Evolutionary conservation across 305 asterid genomes (phyloP), one percentile per base, ranked within the genome.

Genomic region (Fraxinus paxiana): DNA sequence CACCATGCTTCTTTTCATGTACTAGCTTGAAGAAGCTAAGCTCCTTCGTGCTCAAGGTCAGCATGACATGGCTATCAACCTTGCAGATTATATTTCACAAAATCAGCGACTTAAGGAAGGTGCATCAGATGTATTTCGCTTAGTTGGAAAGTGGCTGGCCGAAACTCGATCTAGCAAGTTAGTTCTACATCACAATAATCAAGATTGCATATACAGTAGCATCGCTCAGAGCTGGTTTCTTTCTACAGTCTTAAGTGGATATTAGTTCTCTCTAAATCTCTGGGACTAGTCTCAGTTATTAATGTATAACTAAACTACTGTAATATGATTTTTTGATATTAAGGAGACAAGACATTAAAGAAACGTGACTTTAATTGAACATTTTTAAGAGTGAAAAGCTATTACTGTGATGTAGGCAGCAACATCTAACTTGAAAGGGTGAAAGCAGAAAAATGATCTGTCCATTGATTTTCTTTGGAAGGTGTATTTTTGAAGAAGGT

Each of bases 21-120:
- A 48, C 82, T 88, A 95, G 99, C 91, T 95, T 82, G 98, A 95
- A 87, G 99, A 95, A 88, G 99, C 99, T 78, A 92, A 92, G 90
- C 96, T 93, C 88, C 95, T 95, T 69, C 95, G 99, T 65, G 93
- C 97, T 80, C 99, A 94, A 87, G 98, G 98, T 82, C 98, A 94
- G 90, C 93, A 90, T 90, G 96, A 93, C 89, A 90, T 92, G 94
- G 99, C 97, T 24, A 90, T 95, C 88, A 91, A 91, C 91, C 98
- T 95, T 71, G 98, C 99, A 46, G 93, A 90, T 85, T 90, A 92
- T 86, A 89, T 94, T 83, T 91, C 96, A 30, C 92, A 90, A 87
- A 92, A 85, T 85, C 87, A 87, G 79, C 91, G 77, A 86, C 79
- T 83, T 85, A 90, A 88, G 30, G 87, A 88, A 79, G 93, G 90